Base-by-base conservation (phyloP, 2,329 filamentous ascomycete species). In the Elsinoe necatrix region DNA sequence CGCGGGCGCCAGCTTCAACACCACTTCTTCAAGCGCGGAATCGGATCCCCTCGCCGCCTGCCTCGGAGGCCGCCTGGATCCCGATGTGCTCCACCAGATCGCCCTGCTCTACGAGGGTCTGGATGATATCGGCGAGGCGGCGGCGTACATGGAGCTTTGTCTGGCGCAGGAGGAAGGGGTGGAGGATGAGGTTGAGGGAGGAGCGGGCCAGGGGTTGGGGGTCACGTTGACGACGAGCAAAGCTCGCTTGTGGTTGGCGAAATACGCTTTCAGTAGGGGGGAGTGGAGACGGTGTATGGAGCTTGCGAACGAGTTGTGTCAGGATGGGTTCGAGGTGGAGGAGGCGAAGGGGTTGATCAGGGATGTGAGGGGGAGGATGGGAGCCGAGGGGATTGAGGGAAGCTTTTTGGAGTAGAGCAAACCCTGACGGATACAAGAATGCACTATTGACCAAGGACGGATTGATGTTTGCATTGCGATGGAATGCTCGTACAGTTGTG, bases 311-410 rank as follows among this genome's bases (percentile, higher is more conserved):
- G 93, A 98, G 72, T 75, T 98, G 45, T 96, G 91, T 68, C 89
- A 96, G 71, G 93, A 98, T 71, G 93, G 93, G 0, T 85, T 95
- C 23, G 93, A 97, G 71, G 89, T 97, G 1, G 93, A 98, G 69
- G 93, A 98, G 71, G 93, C 93, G 25, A 97, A 97, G 73, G 89
- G 90, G 2, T 75, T 97, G 63, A 87, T 95, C 60, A 80, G 89
- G 60, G 92, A 97, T 70, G 85, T 95, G 11, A 80, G 91, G 63
- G 86, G 86, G 3, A 80, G 87, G 62, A 79, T 90, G 71, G 86
- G 89, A 51, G 59, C 54, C 20, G 47, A 41, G 25, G 34, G 18
- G 27, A 27, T 20, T 4, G 45, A 35, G 45, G 47, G 21, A 23
- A 43, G 47, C 23, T 37, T 54, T 41, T 27, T 54, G 11, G 50